Evolutionary conservation across 371 early-diverging fungal species (phyloP), one percentile per base, ranked within the genome.

Genomic region (Amoeboaphelidium protococcarum): DNA sequence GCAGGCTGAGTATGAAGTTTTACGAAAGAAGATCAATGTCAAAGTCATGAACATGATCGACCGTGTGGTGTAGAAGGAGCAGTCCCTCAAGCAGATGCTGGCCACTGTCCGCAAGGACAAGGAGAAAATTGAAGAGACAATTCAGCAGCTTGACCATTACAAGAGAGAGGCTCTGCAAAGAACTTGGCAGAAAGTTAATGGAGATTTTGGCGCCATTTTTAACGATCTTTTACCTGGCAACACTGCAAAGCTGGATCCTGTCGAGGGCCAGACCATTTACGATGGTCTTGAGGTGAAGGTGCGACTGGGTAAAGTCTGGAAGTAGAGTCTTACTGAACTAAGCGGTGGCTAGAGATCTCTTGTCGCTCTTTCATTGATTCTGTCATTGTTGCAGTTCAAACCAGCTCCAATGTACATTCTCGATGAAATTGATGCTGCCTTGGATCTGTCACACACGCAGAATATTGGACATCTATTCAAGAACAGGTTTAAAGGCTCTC

Each of bases 351-450:
- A 99, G 65, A 78, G 78, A 45, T 90, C 90, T 1, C 57, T 97
- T 47, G 79, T 94, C 46, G 99, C 99, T 0, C 69, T 99, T 20
- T 87, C 98, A 2, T 61, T 99, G 45, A 96, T 99, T 50, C 70
- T 99, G 45, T 76, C 96, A 13, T 68, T 97, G 41, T 71, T 99
- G 13, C 92, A 92, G 63, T 96, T 89, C 63, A 96, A 91, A 58
- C 97, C 99, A 2, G 96, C 98, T 0, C 98, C 99, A 2, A 94
- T 99, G 89, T 99, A 99, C 63, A 91, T 99, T 62, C 69, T 99
- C 43, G 99, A 99, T 66, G 99, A 99, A 63, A 87, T 99, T 0
- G 99, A 99, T 66, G 87, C 98, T 2, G 99, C 99, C 1, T 71
- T 99, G 41, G 99, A 99, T 71, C 64, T 92, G 31, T 85, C 82